Evolutionary conservation across 2,329 filamentous ascomycete genomes (phyloP), one percentile per base, ranked within the genome.

Genomic region (Cryphonectria nitschkei): DNA sequence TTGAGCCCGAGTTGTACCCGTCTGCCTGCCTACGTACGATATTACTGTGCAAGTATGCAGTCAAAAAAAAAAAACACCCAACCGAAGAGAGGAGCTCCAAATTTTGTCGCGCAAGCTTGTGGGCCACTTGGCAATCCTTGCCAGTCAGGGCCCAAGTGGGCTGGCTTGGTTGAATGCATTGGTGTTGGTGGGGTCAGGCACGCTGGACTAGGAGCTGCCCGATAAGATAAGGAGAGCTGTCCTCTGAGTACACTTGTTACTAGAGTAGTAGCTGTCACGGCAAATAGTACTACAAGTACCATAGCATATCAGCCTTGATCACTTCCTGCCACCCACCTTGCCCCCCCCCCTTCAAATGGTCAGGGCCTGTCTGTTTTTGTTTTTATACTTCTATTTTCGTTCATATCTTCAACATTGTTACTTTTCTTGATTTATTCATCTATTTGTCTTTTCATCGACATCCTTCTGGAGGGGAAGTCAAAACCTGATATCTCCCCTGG

Each of bases 81-180:
- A 19, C 14, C 3, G 37, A 39, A 43, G 19, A 41, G 26, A 16
- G 9, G 46, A 50, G 46, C 46, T 50, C 46, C 46, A 50, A 9
- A 22, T 50, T 29, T 65, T 39, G 14, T 39, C 58, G 32, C 3
- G 43, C 41, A 65, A 19, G 37, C 37, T n/a, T 50, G 39, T n/a
- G 63, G 41, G 63, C 63, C 63, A 65, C 63, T 65, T 65, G 63
- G 43, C 63, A 52, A 43, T 50, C 37, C 54, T 29, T 65, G 63
- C 63, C n/a, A 43, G 37, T 43, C 61, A 34, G 61, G 29, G 14
- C 43, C 41, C 37, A 50, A 3, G 62, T 50, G 63, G 63, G 63
- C 7, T 64, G 61, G 26, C 14, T 34, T 22, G 37, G 26, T 26
- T 50, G 2, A 19, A 6, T 22, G 22, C 22, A 50, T 11, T 50